A percentile compares a stretch with the other conserved stretches of the same genome.
Conservation (phyloP, 495 filamentous ascomycete species). For the Aspergillus wentii region DNA sequence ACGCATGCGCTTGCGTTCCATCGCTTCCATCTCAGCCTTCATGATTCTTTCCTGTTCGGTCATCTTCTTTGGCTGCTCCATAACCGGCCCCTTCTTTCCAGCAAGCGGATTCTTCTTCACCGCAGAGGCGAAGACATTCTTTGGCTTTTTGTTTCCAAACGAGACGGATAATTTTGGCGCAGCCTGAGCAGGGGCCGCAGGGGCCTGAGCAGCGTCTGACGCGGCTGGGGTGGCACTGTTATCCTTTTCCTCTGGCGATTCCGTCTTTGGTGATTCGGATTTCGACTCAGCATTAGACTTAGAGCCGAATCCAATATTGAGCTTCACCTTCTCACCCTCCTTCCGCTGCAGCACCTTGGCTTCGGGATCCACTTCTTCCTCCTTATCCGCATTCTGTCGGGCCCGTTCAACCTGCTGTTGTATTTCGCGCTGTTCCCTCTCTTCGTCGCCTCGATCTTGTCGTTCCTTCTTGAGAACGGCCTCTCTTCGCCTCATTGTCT, state of each 20-base stretch:
- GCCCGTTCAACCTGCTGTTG: slow-evolving; percentile 76
- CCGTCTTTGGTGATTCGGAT: slow-evolving; percentile 18
- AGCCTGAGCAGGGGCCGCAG: slow-evolving; percentile 16
- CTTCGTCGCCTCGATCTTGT: slow-evolving; percentile 84
- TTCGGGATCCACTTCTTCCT: slow-evolving; percentile 37
- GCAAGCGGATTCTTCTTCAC: slow-evolving; percentile 61
- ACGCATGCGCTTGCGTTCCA: slow-evolving; percentile 60
- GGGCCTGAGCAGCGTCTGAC: slow-evolving; percentile 16
- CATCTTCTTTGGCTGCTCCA: slow-evolving; percentile 69
- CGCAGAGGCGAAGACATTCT: slow-evolving; percentile 75
- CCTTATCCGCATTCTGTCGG: slow-evolving; percentile 37
- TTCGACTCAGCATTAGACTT: slow-evolving; percentile 28
- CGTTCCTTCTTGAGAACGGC: slow-evolving; percentile 77
- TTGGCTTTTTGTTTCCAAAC: slow-evolving; percentile 56
- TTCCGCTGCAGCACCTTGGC: slow-evolving; percentile 55
- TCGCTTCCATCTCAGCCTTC: slow-evolving; percentile 69
- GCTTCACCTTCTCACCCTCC: slow-evolving; percentile 79
- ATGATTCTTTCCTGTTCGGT: slow-evolving; percentile 88
- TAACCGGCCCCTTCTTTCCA: slow-evolving; percentile 55
- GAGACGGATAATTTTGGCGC: slow-evolving; percentile 52
- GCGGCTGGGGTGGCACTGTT: slow-evolving; percentile 13
- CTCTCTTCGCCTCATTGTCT: slow-evolving; percentile 73
- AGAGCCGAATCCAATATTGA: slow-evolving; percentile 58
- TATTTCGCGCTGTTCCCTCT: slow-evolving; percentile 75
- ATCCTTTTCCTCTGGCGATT: slow-evolving; percentile 11